Evolutionary conservation across 1,139 yeast genomes (phyloP), one percentile per base, ranked within the genome.

Genomic region (Suhomyces taliae): DNA sequence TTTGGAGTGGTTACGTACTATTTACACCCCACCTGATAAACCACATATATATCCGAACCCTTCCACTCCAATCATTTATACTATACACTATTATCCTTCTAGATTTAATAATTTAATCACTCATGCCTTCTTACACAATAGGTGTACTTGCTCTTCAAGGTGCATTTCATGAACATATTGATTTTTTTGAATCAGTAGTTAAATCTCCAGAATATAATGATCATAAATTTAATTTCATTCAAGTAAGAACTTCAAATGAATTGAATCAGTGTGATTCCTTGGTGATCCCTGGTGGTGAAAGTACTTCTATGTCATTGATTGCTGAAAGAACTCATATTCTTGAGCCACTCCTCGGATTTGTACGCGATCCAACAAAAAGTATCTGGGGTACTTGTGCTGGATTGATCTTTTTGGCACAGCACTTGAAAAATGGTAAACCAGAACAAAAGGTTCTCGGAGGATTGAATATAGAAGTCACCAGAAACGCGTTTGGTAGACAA

Each of bases 331-430:
- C 85, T 0, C 78, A 78, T 1, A 61, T 88, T 57, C 66, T 85
- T 14, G 74, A 74, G 33, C 86, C 87, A 5, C 67, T 88, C 46
- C 67, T 74, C 43, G 64, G 69, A 8, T 83, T 76, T 60, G 81
- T 84, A 32, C 76, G 75, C 43, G 67, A 73, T 15, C 67, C 67
- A 24, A 15, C 50, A 35, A 79, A 78, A 54, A 83, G 89, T 1
- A 76, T 83, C 29, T 88, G 95, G 95, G 95, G 95, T 0, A 88
- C 95, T 1, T 88, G 95, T 66, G 95, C 95, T 5, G 96, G 95
- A 2, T 70, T 88, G 54, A 87, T 88, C 48, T 75, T 87, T 55
- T 68, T 88, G 37, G 78, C 91, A 8, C 73, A 76, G 48, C 74
- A 79, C 46, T 76, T 87, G 32, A 61, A 69, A 10, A 81, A 79